Evolutionary conservation across 306 rosid species (phyloP).

Genomic region (Sicyos edulis): DNA sequence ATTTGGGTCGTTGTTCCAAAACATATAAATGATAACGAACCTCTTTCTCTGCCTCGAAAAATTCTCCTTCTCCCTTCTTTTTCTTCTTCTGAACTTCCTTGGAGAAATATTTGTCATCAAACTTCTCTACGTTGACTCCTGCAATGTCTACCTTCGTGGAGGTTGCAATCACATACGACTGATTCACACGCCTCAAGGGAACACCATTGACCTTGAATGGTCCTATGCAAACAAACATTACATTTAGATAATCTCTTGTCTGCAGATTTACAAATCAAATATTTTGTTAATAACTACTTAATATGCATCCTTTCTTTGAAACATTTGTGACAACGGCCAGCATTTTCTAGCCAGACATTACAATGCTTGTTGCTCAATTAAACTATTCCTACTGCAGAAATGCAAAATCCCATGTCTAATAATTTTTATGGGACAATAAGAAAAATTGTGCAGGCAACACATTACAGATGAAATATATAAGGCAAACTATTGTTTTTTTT

Average conservation of each 20-base stretch:
- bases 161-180: slow-evolving; percentile 57
- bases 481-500: too few species aligned
- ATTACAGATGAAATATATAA: too few species aligned
- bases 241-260: neutral
- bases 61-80: slow-evolving; percentile 59
- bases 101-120: slow-evolving; percentile 53
- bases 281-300: neutral
- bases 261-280: neutral
- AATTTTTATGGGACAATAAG: too few species aligned
- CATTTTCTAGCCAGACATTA: too few species aligned
- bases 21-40: slow-evolving; percentile 20
- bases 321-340: too few species aligned
- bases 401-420: too few species aligned
- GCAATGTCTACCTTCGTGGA: slow-evolving; percentile 63
- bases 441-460: neutral
- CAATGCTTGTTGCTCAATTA: too few species aligned
- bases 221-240: slow-evolving; percentile 26
- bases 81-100: slow-evolving; percentile 51
- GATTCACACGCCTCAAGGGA: slow-evolving; percentile 71
- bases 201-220: slow-evolving; percentile 73
- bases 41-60: slow-evolving; percentile 61
- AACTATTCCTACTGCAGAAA: too few species aligned
- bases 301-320: neutral
- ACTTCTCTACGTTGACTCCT: slow-evolving; percentile 39
- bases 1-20: too few species aligned